Conservation (phyloP, 2,329 filamentous ascomycete species). For the Akanthomyces uredinophilus region DNA sequence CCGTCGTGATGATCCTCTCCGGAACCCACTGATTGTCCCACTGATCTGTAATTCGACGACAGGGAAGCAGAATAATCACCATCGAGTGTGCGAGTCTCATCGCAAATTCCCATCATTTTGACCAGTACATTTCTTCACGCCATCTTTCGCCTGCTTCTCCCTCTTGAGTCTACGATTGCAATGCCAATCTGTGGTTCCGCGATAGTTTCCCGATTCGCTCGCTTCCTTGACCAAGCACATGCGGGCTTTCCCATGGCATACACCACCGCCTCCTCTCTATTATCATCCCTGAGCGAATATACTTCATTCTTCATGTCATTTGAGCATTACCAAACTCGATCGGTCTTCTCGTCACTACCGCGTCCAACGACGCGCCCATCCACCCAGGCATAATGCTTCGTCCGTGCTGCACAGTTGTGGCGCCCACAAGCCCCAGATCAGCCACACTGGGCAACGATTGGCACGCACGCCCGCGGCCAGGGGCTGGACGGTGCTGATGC, state of each 20-base stretch:
- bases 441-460: slow-evolving; percentile 13
- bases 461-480: not conserved
- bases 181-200: too few relatives aligned
- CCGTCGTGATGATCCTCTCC: not conserved
- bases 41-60: slow-evolving; percentile 4
- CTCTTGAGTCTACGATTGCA: too few relatives aligned
- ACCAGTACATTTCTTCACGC: too few relatives aligned
- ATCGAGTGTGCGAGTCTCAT: not conserved
- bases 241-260: too few relatives aligned
- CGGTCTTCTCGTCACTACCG: not conserved
- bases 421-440: slow-evolving; percentile 1
- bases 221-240: too few relatives aligned
- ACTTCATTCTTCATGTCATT: not conserved
- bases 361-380: not conserved
- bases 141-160: not conserved
- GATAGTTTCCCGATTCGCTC: too few relatives aligned
- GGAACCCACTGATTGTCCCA: not conserved
- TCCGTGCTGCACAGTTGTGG: not conserved
- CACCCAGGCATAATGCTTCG: not conserved
- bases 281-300: not conserved
- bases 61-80: not conserved
- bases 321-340: not conserved
- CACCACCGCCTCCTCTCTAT: too few relatives aligned
- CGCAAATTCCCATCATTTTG: not conserved
- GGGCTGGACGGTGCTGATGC: not conserved